A percentile compares a stretch with the other conserved stretches of the same genome.
Conservation (phyloP, 2,329 filamentous ascomycete genomes). For the Amesomyces nigricolor region DNA sequence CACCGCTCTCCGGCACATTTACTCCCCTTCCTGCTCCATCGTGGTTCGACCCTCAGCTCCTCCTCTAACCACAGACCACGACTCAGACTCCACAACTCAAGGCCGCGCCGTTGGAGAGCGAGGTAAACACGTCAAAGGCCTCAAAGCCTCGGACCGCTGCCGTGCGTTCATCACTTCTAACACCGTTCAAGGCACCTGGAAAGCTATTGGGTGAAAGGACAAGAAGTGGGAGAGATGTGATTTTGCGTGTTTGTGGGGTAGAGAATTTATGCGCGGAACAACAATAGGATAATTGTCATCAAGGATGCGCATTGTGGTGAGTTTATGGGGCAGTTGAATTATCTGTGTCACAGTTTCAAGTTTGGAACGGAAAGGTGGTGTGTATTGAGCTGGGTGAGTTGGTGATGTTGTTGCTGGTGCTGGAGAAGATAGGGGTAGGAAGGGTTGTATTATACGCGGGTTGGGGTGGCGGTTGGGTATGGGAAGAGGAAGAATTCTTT, state of each 20-base stretch:
- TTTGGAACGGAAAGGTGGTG: slow-evolving; percentile 25
- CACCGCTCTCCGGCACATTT: slow-evolving; percentile 6
- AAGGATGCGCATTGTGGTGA: slow-evolving; percentile 26
- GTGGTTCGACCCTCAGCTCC: no score
- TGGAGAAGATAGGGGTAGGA: background rate
- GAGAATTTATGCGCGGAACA: slow-evolving; percentile 20
- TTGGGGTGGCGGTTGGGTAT: slow-evolving; percentile 25
- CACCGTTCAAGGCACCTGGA: slow-evolving; percentile 18
- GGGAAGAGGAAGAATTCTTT: slow-evolving; percentile 25
- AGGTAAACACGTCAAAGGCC: slow-evolving; percentile 21
- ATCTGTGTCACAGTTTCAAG: slow-evolving; percentile 14
- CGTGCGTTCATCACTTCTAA: slow-evolving; percentile 21
- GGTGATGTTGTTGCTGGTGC: slow-evolving; percentile 25
- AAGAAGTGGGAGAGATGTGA: slow-evolving; percentile 16
- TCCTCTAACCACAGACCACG: background rate
- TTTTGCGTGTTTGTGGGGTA: slow-evolving; percentile 20
- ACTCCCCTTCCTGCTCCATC: no score
- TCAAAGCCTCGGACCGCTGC: slow-evolving; percentile 23
- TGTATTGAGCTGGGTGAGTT: slow-evolving; percentile 25
- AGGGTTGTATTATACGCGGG: slow-evolving; percentile 22
- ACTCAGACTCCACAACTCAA: slow-evolving; percentile 2
- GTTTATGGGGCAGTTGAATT: slow-evolving; percentile 26
- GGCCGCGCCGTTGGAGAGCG: slow-evolving; percentile 20
- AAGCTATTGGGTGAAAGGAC: slow-evolving; percentile 18
- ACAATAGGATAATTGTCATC: slow-evolving; percentile 21